Evolutionary conservation across 1,139 yeast species (phyloP).

Genomic region (Yamadazyma sp.): DNA sequence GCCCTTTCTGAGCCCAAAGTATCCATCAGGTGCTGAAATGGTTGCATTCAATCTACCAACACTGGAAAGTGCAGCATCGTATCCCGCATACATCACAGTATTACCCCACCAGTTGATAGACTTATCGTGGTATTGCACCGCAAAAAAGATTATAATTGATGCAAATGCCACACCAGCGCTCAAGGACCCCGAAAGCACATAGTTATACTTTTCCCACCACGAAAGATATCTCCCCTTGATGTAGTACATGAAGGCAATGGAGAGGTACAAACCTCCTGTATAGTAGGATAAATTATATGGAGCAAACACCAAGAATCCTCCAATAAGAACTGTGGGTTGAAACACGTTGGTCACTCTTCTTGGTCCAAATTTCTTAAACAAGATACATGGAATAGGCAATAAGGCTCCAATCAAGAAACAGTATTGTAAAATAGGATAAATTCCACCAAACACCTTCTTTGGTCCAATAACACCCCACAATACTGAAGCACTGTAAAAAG

Average conservation of each 20-base stretch:
- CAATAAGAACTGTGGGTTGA: slow-evolving; percentile 41
- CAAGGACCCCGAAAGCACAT: slow-evolving; percentile 55
- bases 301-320: slow-evolving; percentile 42
- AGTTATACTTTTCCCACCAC: slow-evolving; percentile 69
- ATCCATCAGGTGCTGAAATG: slow-evolving; percentile 35
- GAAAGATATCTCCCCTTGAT: slow-evolving; percentile 45
- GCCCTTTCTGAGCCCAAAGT: slow-evolving; percentile 46
- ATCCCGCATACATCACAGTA: slow-evolving; percentile 41
- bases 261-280: slow-evolving; percentile 48
- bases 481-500: slow-evolving; percentile 55
- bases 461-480: slow-evolving; percentile 75
- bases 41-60: slow-evolving; percentile 26
- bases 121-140: slow-evolving; percentile 46
- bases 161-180: slow-evolving; percentile 60
- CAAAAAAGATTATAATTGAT: slow-evolving; percentile 55
- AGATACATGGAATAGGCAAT: slow-evolving; percentile 40
- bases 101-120: slow-evolving; percentile 62
- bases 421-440: slow-evolving; percentile 47
- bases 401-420: slow-evolving; percentile 55
- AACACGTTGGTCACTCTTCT: slow-evolving; percentile 25
- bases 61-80: slow-evolving; percentile 23
- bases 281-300: slow-evolving; percentile 59
- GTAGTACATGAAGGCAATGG: slow-evolving; percentile 51
- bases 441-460: slow-evolving; percentile 47
- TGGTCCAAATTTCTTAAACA: slow-evolving; percentile 34